Conservation (phyloP, 2,329 filamentous ascomycete species). For the Diaporthe vexans region DNA sequence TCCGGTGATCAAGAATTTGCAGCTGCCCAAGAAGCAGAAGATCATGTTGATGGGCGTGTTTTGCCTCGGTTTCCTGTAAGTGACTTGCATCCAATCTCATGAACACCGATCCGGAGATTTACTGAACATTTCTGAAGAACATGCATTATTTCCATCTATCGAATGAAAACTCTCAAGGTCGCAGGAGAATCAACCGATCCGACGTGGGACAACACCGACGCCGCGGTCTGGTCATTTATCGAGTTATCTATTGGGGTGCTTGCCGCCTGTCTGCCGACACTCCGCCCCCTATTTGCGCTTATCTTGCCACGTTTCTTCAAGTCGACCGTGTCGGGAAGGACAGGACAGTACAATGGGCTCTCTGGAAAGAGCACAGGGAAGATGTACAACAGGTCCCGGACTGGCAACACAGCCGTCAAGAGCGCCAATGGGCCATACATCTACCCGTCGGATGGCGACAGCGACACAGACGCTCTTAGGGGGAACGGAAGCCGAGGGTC, state of each 20-base stretch:
- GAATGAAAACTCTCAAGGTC: conserved; percentile 46
- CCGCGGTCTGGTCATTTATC: conserved; percentile 50
- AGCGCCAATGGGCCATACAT: neutral
- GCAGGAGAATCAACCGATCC: conserved; percentile 44
- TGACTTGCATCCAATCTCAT: neutral
- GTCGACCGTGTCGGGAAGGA: conserved; percentile 24
- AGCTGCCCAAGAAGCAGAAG: conserved; percentile 47
- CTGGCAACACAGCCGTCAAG: conserved; percentile 10
- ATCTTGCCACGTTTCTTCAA: conserved; percentile 45
- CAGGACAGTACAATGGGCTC: conserved; percentile 22
- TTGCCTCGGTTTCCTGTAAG: conserved; percentile 48
- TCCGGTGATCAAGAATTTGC: conserved; percentile 46
- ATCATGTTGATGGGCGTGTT: conserved; percentile 46
- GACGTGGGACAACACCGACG: conserved; percentile 49
- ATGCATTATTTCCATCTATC: conserved; percentile 48
- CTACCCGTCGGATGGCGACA: conserved; percentile 26
- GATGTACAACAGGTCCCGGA: conserved; percentile 25
- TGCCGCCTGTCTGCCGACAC: conserved; percentile 49
- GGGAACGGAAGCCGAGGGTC: conserved; percentile 1
- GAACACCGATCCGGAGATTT: neutral
- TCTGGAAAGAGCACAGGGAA: conserved; percentile 10
- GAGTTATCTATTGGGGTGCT: conserved; percentile 49
- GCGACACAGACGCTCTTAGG: conserved; percentile 33
- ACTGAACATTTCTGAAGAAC: conserved; percentile 42
- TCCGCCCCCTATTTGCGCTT: conserved; percentile 47